Percentiles rank a stretch among this genome's conserved stretches.
phyloP scores from a whole-genome alignment of 805 yeast species.

The Metschnikowia borealis region DNA sequence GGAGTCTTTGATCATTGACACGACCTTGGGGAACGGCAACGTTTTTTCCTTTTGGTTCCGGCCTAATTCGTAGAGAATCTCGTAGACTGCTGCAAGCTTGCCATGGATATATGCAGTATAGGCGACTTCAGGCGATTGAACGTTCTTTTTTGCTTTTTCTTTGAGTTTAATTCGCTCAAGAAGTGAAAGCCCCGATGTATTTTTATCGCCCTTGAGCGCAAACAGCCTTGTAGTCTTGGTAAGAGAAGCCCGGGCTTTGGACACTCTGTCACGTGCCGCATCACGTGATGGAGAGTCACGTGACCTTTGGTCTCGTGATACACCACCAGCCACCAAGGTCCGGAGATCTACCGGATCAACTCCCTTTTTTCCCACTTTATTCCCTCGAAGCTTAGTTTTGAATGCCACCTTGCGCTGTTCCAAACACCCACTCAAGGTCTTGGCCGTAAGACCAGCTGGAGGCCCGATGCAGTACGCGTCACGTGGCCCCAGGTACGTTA shows the following conservation, averaged over 20 bases:
- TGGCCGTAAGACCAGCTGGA: conserved; percentile 12
- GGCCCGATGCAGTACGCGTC: conserved; percentile 14
- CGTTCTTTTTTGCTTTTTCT: conserved; percentile 23
- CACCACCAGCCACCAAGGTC: background rate
- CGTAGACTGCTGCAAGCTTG: conserved; percentile 30
- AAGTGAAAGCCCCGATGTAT: conserved; percentile 26
- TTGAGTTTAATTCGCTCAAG: conserved; percentile 38
- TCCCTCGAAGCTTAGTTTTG: background rate
- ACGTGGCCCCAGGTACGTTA: conserved; percentile 9
- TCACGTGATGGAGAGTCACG: conserved; percentile 6
- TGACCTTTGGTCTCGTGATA: background rate
- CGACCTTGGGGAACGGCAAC: conserved; percentile 24
- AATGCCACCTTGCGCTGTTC: conserved; percentile 21
- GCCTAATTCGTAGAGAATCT: conserved; percentile 30
- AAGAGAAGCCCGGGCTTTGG: conserved; percentile 16
- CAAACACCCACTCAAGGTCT: conserved; percentile 12
- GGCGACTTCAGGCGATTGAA: conserved; percentile 18
- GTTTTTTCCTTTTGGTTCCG: conserved; percentile 8
- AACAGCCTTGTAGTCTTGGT: conserved; percentile 36
- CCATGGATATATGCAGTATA: conserved; percentile 23
- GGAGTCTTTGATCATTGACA: conserved; percentile 32
- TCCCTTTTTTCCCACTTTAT: too few relatives aligned
- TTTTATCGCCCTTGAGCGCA: conserved; percentile 26
- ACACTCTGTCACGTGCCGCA: conserved; percentile 8
- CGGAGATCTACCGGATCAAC: too few relatives aligned